Percentiles rank a stretch among this genome's conserved stretches.
phyloP scores from a whole-genome alignment of 2,329 filamentous ascomycete genomes.

The Stemphylium beticola region DNA sequence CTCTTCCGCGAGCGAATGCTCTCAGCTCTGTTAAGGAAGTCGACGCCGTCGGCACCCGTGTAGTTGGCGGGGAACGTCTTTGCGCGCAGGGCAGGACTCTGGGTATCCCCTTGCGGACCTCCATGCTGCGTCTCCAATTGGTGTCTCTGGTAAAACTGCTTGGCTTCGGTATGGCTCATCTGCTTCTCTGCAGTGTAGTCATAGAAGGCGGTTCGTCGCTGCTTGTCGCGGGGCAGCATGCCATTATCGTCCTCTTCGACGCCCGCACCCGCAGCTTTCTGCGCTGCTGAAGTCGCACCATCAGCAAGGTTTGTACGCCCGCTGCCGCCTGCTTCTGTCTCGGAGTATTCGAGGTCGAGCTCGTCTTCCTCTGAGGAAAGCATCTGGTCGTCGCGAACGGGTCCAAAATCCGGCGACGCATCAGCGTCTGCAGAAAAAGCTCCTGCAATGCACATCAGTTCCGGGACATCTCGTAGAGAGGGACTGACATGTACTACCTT shows the following conservation, averaged over 20 bases:
- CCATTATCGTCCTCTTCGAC: constrained; percentile 38
- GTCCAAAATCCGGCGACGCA: constrained; percentile 44
- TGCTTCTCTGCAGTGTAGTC: constrained; percentile 93
- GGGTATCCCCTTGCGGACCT: constrained; percentile 48
- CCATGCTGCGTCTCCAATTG: constrained; percentile 65
- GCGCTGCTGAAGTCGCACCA: constrained; percentile 26
- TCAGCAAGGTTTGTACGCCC: constrained; percentile 21
- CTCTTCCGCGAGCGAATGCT: constrained; percentile 53
- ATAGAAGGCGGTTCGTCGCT: constrained; percentile 82
- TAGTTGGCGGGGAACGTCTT: constrained; percentile 54
- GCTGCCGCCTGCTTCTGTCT: constrained; percentile 27
- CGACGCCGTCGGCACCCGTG: constrained; percentile 43
- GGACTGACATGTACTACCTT: constrained; percentile 26
- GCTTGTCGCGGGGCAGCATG: constrained; percentile 58
- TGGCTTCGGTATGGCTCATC: constrained; percentile 92
- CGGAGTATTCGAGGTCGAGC: constrained; percentile 39
- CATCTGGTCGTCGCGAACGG: constrained; percentile 42
- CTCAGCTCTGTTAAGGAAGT: constrained; percentile 47
- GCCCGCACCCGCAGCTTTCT: constrained; percentile 30
- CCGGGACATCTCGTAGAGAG: not conserved
- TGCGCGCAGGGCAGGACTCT: constrained; percentile 52
- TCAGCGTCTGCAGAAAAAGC: constrained; percentile 43
- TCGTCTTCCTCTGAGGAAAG: constrained; percentile 48
- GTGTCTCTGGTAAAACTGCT: constrained; percentile 92
- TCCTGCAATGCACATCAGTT: constrained; percentile 23